Percentiles rank a stretch among this genome's conserved stretches.
phyloP scores from a whole-genome alignment of 805 yeast species.

The Candida sonorensis region DNA sequence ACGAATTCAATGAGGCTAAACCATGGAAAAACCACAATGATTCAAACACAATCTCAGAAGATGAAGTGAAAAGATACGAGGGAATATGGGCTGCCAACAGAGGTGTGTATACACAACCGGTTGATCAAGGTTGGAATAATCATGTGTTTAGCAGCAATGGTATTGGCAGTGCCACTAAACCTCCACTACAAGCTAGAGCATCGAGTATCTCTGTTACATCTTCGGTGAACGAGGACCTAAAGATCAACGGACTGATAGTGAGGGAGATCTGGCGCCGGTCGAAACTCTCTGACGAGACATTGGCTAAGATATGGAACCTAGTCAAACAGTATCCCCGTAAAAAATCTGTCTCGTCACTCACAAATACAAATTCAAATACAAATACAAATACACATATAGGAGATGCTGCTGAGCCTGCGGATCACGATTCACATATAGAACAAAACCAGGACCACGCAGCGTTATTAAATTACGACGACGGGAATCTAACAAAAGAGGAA shows the following conservation, averaged over 20 bases:
- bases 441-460: not conserved
- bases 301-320: slow-evolving; percentile 67
- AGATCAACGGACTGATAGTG: slow-evolving; percentile 58
- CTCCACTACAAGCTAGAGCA: no score
- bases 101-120: slow-evolving; percentile 44
- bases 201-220: no score
- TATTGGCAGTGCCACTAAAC: no score
- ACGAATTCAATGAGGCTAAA: slow-evolving; percentile 71
- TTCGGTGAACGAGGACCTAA: slow-evolving; percentile 5
- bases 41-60: slow-evolving; percentile 39
- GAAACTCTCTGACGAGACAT: slow-evolving; percentile 53
- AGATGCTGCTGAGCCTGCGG: no score
- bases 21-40: slow-evolving; percentile 90
- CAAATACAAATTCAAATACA: no score
- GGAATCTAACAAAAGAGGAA: slow-evolving; percentile 70
- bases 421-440: no score
- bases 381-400: no score
- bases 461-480: slow-evolving; percentile 64
- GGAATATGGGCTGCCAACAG: slow-evolving; percentile 90
- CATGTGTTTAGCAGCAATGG: no score
- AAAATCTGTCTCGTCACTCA: no score
- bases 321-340: slow-evolving; percentile 46
- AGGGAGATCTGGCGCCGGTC: slow-evolving; percentile 78
- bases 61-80: slow-evolving; percentile 83
- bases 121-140: slow-evolving; percentile 5